These are phyloP conservation scores for Elsinoe australis DNA, from an alignment of 2,329 filamentous ascomycete genomes.

Conservation along the genomic window DNA sequence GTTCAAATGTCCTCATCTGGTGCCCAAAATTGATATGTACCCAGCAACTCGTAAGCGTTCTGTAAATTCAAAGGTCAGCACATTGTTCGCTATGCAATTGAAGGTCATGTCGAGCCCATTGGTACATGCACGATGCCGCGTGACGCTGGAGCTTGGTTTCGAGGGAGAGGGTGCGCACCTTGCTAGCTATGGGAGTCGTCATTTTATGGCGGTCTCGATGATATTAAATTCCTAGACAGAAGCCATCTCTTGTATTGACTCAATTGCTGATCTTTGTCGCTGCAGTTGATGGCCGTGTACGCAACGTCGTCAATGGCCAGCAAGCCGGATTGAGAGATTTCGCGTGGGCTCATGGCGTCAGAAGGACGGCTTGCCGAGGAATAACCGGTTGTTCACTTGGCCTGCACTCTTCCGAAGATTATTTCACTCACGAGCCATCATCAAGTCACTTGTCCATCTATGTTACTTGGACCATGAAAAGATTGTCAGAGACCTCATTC, in stretches of 20 bases:
- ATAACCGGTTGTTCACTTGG: neutral
- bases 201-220: slow-evolving; percentile 16
- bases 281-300: slow-evolving; percentile 1
- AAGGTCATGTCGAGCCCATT: neutral
- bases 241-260: slow-evolving; percentile 13
- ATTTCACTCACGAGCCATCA: too few species aligned
- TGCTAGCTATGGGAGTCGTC: slow-evolving; percentile 21
- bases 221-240: slow-evolving; percentile 14
- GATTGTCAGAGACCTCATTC: too few species aligned
- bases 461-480: too few species aligned
- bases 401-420: slow-evolving; percentile 9
- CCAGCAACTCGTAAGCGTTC: slow-evolving; percentile 98
- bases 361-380: neutral
- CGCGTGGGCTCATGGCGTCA: slow-evolving; percentile 3
- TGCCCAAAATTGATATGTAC: slow-evolving; percentile 46
- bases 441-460: too few species aligned
- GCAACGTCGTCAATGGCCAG: slow-evolving; percentile 12
- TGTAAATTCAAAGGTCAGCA: slow-evolving; percentile 34
- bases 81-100: neutral
- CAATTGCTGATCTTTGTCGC: slow-evolving; percentile 13
- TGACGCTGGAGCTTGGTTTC: slow-evolving; percentile 4
- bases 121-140: slow-evolving; percentile 4
- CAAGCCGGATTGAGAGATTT: slow-evolving; percentile 7
- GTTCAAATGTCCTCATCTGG: slow-evolving; percentile 15
- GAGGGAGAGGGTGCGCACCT: slow-evolving; percentile 21